Percentiles rank a stretch among this genome's conserved stretches.
phyloP scores from a whole-genome alignment of 202 grass and related monocot genomes.

The Hordeum pubiflorum region DNA sequence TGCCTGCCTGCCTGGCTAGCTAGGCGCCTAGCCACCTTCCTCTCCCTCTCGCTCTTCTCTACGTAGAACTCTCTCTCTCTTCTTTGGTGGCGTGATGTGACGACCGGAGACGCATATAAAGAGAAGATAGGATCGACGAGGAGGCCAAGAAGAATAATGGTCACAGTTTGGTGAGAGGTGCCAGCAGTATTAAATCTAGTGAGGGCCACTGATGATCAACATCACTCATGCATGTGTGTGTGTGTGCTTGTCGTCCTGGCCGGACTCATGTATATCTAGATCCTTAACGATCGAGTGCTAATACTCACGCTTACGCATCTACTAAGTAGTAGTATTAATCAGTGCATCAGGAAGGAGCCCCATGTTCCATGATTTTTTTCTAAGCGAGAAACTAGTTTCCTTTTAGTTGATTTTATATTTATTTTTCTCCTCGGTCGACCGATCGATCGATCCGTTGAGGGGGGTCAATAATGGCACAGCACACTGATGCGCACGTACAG shows the following conservation, averaged over 20 bases:
- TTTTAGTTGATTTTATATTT: not conserved
- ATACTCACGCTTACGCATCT: not conserved
- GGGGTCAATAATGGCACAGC: constrained; percentile 30
- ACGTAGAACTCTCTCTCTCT: not conserved
- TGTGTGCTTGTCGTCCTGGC: not conserved
- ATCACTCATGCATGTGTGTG: not conserved
- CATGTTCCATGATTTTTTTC: constrained; percentile 21
- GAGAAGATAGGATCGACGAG: not conserved
- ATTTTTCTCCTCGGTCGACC: too few relatives aligned
- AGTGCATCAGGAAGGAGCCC: not conserved
- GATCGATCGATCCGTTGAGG: not conserved
- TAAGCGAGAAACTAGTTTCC: not conserved
- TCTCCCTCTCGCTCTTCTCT: not conserved
- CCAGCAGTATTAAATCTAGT: constrained; percentile 7
- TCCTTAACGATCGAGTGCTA: not conserved
- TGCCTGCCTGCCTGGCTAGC: not conserved
- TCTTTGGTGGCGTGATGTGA: not conserved
- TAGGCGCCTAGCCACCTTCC: not conserved
- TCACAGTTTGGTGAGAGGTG: constrained; percentile 7
- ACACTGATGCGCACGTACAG: constrained; percentile 33
- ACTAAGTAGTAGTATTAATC: not conserved
- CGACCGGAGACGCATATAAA: not conserved
- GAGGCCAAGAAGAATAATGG: not conserved
- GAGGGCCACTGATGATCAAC: not conserved
- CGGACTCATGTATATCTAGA: not conserved